phyloP scores from a whole-genome alignment of 352 stramenopile genomes.

The Phytophthora cryptogea region DNA sequence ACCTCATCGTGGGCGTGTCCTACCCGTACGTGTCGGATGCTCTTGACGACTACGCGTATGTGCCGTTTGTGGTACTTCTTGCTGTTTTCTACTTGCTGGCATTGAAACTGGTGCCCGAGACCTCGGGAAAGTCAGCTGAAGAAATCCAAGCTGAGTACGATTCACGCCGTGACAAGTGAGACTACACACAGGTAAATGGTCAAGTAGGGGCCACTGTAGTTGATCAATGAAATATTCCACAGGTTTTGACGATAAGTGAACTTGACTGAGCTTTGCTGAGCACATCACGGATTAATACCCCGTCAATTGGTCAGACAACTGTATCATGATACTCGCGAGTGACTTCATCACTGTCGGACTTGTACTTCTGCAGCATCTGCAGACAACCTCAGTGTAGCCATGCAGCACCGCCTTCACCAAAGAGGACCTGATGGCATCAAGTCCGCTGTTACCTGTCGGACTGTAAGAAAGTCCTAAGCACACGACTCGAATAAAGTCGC shows the following conservation, averaged over 20 bases:
- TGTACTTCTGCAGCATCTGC: not conserved
- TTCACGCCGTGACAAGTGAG: constrained; percentile 6
- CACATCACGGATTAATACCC: not conserved
- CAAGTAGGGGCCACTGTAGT: too few relatives aligned
- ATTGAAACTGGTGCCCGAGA: constrained; percentile 9
- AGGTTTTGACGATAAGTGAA: too few relatives aligned
- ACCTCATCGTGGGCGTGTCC: constrained; percentile 7
- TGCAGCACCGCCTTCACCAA: constrained; percentile 1
- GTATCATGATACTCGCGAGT: not conserved
- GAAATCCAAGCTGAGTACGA: constrained; percentile 15
- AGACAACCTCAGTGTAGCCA: not conserved
- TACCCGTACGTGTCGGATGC: constrained; percentile 7
- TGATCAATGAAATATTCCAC: too few relatives aligned
- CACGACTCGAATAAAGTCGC: not conserved
- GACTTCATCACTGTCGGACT: not conserved
- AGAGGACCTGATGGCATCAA: constrained; percentile 1
- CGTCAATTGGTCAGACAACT: not conserved
- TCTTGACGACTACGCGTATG: constrained; percentile 4
- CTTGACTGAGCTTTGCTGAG: not conserved
- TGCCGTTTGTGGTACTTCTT: constrained; percentile 17
- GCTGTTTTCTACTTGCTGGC: constrained; percentile 13
- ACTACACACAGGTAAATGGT: not conserved
- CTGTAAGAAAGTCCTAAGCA: not conserved
- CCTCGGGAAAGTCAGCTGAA: constrained; percentile 8
- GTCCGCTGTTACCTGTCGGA: not conserved